Conservation (phyloP, 176 grass and related monocot genomes). For the Avena insularis region DNA sequence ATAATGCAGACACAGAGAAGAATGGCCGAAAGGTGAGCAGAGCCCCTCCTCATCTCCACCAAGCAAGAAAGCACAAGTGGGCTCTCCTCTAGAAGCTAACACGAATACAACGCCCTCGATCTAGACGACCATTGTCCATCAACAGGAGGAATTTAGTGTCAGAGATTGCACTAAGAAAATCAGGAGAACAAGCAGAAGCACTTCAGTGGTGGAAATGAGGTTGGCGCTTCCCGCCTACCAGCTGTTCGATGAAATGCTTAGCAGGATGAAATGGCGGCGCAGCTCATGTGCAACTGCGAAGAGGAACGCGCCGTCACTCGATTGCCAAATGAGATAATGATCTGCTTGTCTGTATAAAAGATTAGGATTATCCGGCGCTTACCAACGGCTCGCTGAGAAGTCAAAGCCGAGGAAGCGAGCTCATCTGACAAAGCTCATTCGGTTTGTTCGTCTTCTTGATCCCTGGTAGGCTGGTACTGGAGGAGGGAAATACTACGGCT, state of each 20-base stretch:
- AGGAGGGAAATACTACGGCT: not conserved
- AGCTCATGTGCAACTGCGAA: not conserved
- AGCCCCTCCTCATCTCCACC: constrained; percentile 53
- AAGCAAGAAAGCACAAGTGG: constrained; percentile 16
- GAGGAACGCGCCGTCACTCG: not conserved
- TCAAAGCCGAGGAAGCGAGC: constrained; percentile 7
- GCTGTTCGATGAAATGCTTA: constrained; percentile 45
- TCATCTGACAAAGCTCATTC: not conserved
- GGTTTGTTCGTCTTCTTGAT: not conserved
- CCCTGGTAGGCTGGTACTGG: not conserved
- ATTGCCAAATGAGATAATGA: not conserved
- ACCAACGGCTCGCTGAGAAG: not conserved
- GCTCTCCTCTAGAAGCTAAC: not conserved
- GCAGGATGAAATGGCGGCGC: not conserved
- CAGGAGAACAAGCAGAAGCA: not conserved
- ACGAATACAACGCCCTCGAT: not conserved
- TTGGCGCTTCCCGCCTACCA: constrained; percentile 10
- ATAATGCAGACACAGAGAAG: constrained; percentile 41
- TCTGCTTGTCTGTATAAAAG: not conserved
- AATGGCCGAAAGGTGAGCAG: constrained; percentile 31
- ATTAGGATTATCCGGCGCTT: constrained; percentile 11
- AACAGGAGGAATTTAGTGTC: not conserved
- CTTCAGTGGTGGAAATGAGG: not conserved
- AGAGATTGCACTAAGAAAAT: not conserved
- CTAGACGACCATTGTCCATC: not conserved